These are phyloP conservation scores for Eucalyptus urophylla DNA, from an alignment of 345 rosid species.

Conservation along the genomic window DNA sequence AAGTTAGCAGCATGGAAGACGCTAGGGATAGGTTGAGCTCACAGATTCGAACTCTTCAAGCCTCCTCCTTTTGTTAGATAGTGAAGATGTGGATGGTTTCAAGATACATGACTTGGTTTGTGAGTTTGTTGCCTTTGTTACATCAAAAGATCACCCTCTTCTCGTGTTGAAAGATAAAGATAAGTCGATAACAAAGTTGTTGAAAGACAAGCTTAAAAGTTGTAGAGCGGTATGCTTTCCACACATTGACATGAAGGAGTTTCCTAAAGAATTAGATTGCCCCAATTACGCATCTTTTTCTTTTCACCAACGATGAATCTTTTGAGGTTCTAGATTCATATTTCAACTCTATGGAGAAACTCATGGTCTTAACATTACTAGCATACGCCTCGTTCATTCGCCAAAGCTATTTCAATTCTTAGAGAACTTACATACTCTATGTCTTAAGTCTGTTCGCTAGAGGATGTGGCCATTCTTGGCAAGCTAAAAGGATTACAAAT, in stretches of 20 bases:
- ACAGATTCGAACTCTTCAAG: accelerated
- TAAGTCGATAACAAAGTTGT: not conserved
- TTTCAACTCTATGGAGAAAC: not conserved
- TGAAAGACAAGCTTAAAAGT: not conserved
- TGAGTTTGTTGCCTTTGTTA: not conserved
- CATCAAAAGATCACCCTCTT: not conserved
- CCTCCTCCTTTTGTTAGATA: not conserved
- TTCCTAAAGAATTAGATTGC: too few species aligned
- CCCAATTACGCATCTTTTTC: too few species aligned
- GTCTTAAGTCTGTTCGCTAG: not conserved
- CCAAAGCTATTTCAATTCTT: not conserved
- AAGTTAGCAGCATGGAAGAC: not conserved
- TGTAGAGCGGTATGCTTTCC: not conserved
- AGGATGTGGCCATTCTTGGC: not conserved
- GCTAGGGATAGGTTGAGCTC: not conserved
- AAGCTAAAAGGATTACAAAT: not conserved
- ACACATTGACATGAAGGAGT: too few species aligned
- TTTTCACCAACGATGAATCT: too few species aligned
- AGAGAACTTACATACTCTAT: not conserved
- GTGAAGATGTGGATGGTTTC: too few species aligned
- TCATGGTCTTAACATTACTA: not conserved
- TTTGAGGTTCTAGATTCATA: not conserved
- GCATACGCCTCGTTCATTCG: accelerated
- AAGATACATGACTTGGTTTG: not conserved
- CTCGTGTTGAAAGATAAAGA: not conserved